Evolutionary conservation across 805 yeast species (phyloP), one percentile per base, ranked within the genome.

Genomic region (Cyberlindnera suaveolens): DNA sequence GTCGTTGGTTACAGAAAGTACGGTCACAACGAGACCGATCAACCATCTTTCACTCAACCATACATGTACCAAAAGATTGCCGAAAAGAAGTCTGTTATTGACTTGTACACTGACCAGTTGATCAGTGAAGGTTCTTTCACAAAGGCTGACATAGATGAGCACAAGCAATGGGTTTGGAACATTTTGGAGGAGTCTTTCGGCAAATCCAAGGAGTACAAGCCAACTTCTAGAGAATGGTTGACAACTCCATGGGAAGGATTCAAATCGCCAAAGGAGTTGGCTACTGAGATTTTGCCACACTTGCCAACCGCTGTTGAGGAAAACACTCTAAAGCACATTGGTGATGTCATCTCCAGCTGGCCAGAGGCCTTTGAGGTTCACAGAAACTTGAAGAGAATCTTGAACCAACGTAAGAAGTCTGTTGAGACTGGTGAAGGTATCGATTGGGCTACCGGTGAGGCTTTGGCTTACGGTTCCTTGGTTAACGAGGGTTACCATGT

Each of bases 371-470:
- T 93, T 67, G 87, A 85, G 61, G 82, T 89, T 44, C 99, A 93
- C 77, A 83, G 87, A 67, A 93, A 93, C 75, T 76, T 93, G 71
- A 88, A 90, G 78, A 87, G 99, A 76, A 93, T 93, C 60, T 75
- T 93, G 67, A 79, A 76, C 62, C 76, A 79, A 60, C 86, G 99
- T 73, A 77, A 84, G 67, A 93, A 93, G 74, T 66, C 96, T 37
- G 89, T 82, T 46, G 93, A 87, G 55, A 65, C 79, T 16, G 99
- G 99, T 62, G 88, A 85, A 68, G 95, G 91, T 61, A 88, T 93
- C 53, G 99, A 93, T 68, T 93, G 98, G 99, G 84, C 99, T 38
- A 93, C 99, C 46, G 99, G 96, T 78, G 99, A 93, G 74, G 98
- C 98, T 38, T 80, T 93, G 57, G 99, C 99, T 16, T 91, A 83